These are phyloP conservation scores for Phanerochaete sordida DNA, from an alignment of 768 basidiomycete genomes.

Conservation along the genomic window DNA sequence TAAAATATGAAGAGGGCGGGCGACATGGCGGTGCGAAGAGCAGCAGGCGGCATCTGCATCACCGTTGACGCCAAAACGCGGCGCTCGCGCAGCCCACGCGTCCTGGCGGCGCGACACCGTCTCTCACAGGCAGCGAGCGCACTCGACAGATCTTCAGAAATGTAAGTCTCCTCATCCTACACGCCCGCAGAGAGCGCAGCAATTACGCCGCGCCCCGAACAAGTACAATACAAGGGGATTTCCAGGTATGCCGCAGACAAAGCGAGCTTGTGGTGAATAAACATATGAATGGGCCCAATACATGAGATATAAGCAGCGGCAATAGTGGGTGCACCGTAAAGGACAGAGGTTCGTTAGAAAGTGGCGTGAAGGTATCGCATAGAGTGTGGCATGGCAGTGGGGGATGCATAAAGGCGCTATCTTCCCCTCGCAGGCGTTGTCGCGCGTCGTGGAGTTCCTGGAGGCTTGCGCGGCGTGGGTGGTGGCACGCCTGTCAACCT, in stretches of 20 bases:
- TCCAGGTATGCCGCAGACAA: constrained; percentile 3
- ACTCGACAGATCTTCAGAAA: not conserved
- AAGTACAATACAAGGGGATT: constrained; percentile 1
- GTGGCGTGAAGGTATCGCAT: not conserved
- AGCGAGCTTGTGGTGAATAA: not conserved
- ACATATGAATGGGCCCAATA: not conserved
- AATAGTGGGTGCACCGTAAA: not conserved
- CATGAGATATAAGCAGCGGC: not conserved
- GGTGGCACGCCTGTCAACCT: constrained; percentile 50
- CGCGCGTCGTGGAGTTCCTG: constrained; percentile 62
- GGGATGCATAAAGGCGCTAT: constrained; percentile 3
- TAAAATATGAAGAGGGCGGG: not conserved
- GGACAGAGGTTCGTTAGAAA: not conserved
- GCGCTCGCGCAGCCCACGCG: too few species aligned
- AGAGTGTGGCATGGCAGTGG: not conserved
- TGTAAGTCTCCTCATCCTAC: not conserved
- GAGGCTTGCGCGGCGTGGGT: constrained; percentile 49
- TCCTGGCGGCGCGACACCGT: too few species aligned
- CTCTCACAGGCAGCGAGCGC: too few species aligned
- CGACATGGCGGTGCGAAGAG: not conserved
- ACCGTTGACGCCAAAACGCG: not conserved
- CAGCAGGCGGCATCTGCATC: not conserved
- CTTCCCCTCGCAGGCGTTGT: constrained; percentile 40
- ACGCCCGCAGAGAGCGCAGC: not conserved
- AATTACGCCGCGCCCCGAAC: not conserved